These are phyloP conservation scores for Hypoxylon sp. DNA, from an alignment of 2,329 filamentous ascomycete genomes.

Conservation along the genomic window DNA sequence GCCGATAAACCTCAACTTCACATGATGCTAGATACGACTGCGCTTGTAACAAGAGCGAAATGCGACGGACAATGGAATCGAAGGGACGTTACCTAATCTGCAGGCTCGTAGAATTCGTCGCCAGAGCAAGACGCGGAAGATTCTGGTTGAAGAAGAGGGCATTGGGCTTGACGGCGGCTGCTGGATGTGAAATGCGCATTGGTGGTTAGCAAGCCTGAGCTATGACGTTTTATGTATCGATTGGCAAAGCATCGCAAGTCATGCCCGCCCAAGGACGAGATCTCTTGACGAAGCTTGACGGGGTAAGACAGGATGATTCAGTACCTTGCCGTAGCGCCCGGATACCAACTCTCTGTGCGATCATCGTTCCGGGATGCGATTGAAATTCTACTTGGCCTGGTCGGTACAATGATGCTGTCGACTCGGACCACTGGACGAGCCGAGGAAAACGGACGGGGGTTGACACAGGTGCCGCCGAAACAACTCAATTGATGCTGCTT, in stretches of 20 bases:
- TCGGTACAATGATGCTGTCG: conserved; percentile 4
- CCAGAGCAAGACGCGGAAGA: conserved; percentile 61
- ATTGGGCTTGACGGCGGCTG: conserved; percentile 58
- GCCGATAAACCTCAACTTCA: not conserved
- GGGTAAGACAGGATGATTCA: conserved; percentile 8
- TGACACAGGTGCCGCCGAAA: not conserved
- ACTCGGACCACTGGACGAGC: not conserved
- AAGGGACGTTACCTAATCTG: conserved; percentile 60
- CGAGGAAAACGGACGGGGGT: not conserved
- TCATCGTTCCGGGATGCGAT: conserved; percentile 57
- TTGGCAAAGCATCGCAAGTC: conserved; percentile 15
- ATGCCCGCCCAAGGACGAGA: not conserved
- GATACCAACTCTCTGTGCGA: conserved; percentile 68
- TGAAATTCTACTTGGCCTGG: conserved; percentile 9
- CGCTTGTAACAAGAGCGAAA: not conserved
- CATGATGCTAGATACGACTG: not conserved
- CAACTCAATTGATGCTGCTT: conserved; percentile 4
- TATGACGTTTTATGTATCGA: conserved; percentile 7
- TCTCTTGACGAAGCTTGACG: not conserved
- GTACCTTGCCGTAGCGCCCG: conserved; percentile 70
- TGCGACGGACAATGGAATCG: not conserved
- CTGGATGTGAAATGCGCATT: conserved; percentile 20
- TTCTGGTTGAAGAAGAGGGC: conserved; percentile 64
- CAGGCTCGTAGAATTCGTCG: conserved; percentile 56
- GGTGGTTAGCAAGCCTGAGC: conserved; percentile 18